Base-by-base conservation (phyloP, 371 early-diverging fungal species). In the Mortierella sp. region DNA sequence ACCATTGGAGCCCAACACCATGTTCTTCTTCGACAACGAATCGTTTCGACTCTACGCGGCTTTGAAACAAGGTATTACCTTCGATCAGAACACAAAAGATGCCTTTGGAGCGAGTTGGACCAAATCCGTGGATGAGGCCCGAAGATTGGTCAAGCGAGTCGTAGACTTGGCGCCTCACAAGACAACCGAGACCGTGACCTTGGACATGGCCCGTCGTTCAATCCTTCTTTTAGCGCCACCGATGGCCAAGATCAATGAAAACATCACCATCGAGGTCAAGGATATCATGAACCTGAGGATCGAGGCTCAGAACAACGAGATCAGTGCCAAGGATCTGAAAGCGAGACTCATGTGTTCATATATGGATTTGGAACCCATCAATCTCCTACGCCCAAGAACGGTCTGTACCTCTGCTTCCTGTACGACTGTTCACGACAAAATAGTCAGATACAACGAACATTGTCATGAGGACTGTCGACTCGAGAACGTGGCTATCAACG, bases 11-110 rank as follows among this genome's bases (percentile, higher is more conserved):
- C 17, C 39, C 48, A 55, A 53, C 53, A 75, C 46, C 30, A 49
- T 64, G 34, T 75, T 58, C 50, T 67, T 34, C 55, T 63, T 75
- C 31, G 75, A 75, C 59, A 73, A 67, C 34, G 75, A 73, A 62
- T 4, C 75, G 0, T 62, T 73, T 50, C 61, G 75, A 41, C 63
- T 75, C 50, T 56, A 50, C 41, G 75, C 68, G 28, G 75, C 76
- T 34, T 31, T 67, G 46, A 63, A 56, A 26, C 56, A 55, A 23
- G 76, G 69, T 48, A 37, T 69, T n/a, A 43, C 17, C 9, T 68
- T 69, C 42, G 55, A 60, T 23, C 62, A 39, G 39, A 53, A 37
- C 0, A 60, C 59, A 34, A 61, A 51, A 51, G 47, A 51, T 24
- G 60, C 55, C 32, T 75, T 59, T 56, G 50, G 60, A 49, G 56